phyloP scores from a whole-genome alignment of 352 stramenopile species.

The Globisporangium paroecandrum region DNA sequence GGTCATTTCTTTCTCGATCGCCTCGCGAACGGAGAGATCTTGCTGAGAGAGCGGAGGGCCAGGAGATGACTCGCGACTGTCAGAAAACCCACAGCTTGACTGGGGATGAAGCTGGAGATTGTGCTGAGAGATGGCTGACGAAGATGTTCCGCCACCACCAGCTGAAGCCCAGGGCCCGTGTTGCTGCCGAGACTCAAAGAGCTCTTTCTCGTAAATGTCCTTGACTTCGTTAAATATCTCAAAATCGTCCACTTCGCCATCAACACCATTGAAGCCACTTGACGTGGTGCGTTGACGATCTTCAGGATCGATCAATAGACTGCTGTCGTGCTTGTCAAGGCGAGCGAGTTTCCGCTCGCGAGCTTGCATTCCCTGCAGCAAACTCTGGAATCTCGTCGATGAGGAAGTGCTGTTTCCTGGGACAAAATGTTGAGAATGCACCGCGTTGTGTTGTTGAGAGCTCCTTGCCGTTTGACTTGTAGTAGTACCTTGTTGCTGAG shows the following conservation, averaged over 20 bases:
- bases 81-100: neutral
- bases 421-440: neutral
- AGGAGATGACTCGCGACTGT: neutral
- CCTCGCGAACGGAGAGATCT: conserved; percentile 29
- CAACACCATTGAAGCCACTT: neutral
- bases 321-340: neutral
- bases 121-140: neutral
- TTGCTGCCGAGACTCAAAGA: conserved; percentile 14
- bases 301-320: neutral
- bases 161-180: neutral
- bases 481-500: neutral
- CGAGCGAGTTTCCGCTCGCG: conserved; percentile 31
- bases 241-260: conserved; percentile 18
- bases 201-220: conserved; percentile 29
- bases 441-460: neutral
- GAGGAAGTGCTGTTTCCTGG: conserved; percentile 5
- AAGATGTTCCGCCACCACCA: conserved; percentile 25
- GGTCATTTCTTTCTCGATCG: conserved; percentile 36
- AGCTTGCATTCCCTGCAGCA: conserved; percentile 26
- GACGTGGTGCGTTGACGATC: neutral
- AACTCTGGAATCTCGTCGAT: conserved; percentile 18
- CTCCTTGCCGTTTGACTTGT: neutral
- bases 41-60: conserved; percentile 6
- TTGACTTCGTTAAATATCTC: conserved; percentile 24
- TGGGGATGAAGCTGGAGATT: neutral